These are phyloP conservation scores for Debaryomyces tyrocola DNA, from an alignment of 805 yeast genomes.

Conservation along the genomic window DNA sequence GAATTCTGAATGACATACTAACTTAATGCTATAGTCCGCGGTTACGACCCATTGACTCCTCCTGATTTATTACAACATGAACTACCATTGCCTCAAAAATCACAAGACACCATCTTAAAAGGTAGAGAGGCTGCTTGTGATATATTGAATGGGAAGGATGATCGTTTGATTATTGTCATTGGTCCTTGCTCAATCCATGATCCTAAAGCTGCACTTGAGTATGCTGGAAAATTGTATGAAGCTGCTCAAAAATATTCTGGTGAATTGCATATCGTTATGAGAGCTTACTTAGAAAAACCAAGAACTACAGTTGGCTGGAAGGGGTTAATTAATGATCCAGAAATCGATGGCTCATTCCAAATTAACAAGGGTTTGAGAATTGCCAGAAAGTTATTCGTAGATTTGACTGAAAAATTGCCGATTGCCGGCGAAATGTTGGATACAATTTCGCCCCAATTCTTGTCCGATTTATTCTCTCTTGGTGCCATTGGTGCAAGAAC, in stretches of 20 bases:
- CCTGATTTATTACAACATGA: constrained; percentile 92
- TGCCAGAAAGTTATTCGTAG: constrained; percentile 81
- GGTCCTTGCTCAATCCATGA: constrained; percentile 99
- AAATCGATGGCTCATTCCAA: constrained; percentile 86
- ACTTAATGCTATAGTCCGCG: constrained; percentile 43
- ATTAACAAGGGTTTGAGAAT: constrained; percentile 93
- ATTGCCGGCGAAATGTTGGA: constrained; percentile 98
- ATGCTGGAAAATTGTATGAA: constrained; percentile 64
- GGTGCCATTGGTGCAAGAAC: constrained; percentile 99
- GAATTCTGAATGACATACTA: constrained; percentile 10
- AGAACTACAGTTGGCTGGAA: constrained; percentile 99
- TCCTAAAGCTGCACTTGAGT: constrained; percentile 87
- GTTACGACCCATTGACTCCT: constrained; percentile 94
- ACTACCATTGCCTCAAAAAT: constrained; percentile 61
- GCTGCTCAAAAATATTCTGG: constrained; percentile 62
- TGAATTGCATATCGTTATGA: constrained; percentile 87
- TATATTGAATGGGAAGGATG: constrained; percentile 79
- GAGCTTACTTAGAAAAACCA: constrained; percentile 97
- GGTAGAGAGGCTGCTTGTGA: constrained; percentile 78
- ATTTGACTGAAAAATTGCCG: constrained; percentile 80
- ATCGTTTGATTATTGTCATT: constrained; percentile 81
- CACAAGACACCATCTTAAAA: constrained; percentile 61
- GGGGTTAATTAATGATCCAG: constrained; percentile 96
- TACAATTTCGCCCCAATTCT: constrained; percentile 94
- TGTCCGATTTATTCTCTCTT: constrained; percentile 87